Conservation (phyloP, 331 rosid species). For the Spiraea crenata region DNA sequence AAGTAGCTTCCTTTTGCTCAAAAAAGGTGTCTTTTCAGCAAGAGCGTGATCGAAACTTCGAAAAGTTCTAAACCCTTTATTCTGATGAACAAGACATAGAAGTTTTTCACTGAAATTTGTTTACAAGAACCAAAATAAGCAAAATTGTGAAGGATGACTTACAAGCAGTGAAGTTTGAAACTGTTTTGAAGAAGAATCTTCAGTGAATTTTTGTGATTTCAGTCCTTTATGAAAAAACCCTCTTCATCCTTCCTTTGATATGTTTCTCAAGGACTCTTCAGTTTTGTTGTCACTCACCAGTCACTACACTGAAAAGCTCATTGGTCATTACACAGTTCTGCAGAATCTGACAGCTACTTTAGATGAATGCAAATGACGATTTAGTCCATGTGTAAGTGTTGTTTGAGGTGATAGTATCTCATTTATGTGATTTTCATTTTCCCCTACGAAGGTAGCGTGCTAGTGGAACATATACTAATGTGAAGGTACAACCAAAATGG, state of each 20-base stretch:
- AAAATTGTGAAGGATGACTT: not conserved
- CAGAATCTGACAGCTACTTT: no score
- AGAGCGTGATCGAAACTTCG: not conserved
- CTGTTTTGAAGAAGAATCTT: not conserved
- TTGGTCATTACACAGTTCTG: no score
- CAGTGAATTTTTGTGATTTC: not conserved
- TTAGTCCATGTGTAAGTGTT: no score
- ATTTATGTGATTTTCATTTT: no score
- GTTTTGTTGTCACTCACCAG: not conserved
- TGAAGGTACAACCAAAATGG: no score
- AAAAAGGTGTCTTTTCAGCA: not conserved
- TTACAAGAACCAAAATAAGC: not conserved
- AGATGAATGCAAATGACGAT: no score
- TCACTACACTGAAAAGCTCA: not conserved
- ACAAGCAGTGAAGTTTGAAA: not conserved
- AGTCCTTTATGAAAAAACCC: not conserved
- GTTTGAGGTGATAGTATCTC: no score
- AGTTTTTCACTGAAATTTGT: not conserved
- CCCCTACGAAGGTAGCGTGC: no score
- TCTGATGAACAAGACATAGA: not conserved
- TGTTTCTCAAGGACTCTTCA: no score
- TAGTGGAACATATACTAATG: no score
- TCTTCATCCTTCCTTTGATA: not conserved
- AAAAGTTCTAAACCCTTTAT: not conserved
- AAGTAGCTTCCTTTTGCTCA: not conserved